Evolutionary conservation across 768 basidiomycete species (phyloP), one percentile per base, ranked within the genome.

Genomic region (Phanerodontia chrysosporium): DNA sequence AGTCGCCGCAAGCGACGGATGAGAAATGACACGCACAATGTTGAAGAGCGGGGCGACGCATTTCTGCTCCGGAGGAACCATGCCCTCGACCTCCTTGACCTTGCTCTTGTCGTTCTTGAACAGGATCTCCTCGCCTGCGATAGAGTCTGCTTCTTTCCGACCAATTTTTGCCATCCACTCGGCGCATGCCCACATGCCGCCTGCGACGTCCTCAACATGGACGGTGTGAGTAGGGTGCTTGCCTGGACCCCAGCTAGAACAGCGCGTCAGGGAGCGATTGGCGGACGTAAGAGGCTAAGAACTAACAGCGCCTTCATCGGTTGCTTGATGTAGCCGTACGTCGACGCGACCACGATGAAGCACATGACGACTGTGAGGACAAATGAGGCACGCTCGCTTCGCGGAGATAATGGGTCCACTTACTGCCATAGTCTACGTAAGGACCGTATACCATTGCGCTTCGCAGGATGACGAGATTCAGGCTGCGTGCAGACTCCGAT

Each of bases 251-350:
- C 90, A 90, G 69, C 90, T 92, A 62, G 30, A n/a, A 21, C 49
- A 35, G 49, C 27, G 22, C 24, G 42, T 52, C 24, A 52, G n/a
- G 29, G 7, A 49, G 42, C 46, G 27, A 24, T 48, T 3, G 39
- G 39, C 25, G 56, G 45, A 48, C 35, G 30, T 18, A 32, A 35
- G 24, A 35, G 21, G 49, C 60, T 30, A 36, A 45, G 44, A 51
- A 65, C 86, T 64, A 65, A 92, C 90, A 93, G 77, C 10, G 85
- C 88, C 70, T 90, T 92, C 86, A 95, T 90, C 1, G 90, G 89
- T 64, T 89, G 86, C 68, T 90, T 83, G 71, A 90, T 76, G 68
- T 89, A 84, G 5, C 89, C 89, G 70, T 94, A 94, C 28, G 93
- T 85, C 13, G 89, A 82, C 10, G 84, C 87, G 13, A 92, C 85